Evolutionary conservation across 2,329 filamentous ascomycete genomes (phyloP), one percentile per base, ranked within the genome.

Genomic region (Penicillium sp.): DNA sequence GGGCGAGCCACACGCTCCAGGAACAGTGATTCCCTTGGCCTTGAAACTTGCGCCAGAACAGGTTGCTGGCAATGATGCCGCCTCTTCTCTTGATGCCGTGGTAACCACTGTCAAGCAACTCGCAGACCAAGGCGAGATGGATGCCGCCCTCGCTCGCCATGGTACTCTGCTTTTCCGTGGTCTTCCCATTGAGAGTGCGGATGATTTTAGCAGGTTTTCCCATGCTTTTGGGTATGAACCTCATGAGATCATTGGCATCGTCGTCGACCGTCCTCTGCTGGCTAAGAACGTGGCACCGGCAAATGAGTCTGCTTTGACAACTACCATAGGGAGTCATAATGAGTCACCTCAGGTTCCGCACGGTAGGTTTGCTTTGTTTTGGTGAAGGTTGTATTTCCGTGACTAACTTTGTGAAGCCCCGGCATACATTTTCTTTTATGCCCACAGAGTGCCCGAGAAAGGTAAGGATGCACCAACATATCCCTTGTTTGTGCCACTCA

Each of bases 211-310:
- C 65, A 71, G 65, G 58, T 80, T 81, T 60, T 76, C 77, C 0
- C 78, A 80, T 56, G 75, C 77, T 0, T 81, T 81, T 60, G 76
- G 77, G 0, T 78, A 72, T 59, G 66, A 61, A 1, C 76, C 77
- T 1, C 78, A 81, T 52, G 78, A 80, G 59, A 79, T 79, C 55
- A 81, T 81, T 49, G 78, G 78, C 0, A 80, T 79, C 46, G 77
- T 79, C 0, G 76, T 80, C 5, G 67, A 79, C 47, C 65, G 79
- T 43, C 77, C 77, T 0, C 42, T 73, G 2, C 68, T 77, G 3
- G 75, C 76, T 2, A 72, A 72, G 5, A 78, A 77, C 55, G 74
- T 78, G 1, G 74, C 74, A 1, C 77, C 78, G 0, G 78, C 78
- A 3, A 81, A 79, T 55, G 76, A 80, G 62, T 71, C 77, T 2